Evolutionary conservation across 306 rosid genomes (phyloP).

Genomic region (Acacia confusa): DNA sequence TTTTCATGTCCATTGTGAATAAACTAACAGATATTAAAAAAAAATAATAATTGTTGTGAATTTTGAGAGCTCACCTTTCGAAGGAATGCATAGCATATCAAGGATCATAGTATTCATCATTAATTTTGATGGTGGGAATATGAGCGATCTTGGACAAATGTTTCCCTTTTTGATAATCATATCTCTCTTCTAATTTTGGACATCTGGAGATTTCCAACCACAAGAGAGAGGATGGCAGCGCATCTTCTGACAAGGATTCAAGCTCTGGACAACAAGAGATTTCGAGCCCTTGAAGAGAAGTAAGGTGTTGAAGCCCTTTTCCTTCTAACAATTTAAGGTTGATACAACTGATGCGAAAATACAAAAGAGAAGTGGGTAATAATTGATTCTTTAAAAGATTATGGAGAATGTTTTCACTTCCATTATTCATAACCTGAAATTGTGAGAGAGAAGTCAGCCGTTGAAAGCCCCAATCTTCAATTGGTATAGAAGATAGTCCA

Average conservation of each 20-base stretch:
- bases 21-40: neutral
- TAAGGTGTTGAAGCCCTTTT: neutral
- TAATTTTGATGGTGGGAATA: too few species aligned
- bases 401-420: neutral
- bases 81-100: too few species aligned
- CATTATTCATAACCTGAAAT: accelerated
- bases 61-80: too few species aligned
- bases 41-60: too few species aligned
- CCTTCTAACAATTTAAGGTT: neutral
- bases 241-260: neutral
- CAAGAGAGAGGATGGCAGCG: neutral
- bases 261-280: neutral
- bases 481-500: neutral
- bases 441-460: neutral
- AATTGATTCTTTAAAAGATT: neutral
- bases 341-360: accelerated
- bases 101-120: too few species aligned
- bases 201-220: accelerated
- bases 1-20: neutral
- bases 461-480: neutral
- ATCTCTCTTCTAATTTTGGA: neutral
- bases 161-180: too few species aligned
- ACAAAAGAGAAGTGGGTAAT: neutral
- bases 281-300: neutral
- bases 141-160: too few species aligned